Percentiles rank a stretch among this genome's conserved stretches.
These are phyloP conservation scores for Chytriomyces sp. DNA, from an alignment of 192 early-diverging fungal species.

Conservation along the genomic window DNA sequence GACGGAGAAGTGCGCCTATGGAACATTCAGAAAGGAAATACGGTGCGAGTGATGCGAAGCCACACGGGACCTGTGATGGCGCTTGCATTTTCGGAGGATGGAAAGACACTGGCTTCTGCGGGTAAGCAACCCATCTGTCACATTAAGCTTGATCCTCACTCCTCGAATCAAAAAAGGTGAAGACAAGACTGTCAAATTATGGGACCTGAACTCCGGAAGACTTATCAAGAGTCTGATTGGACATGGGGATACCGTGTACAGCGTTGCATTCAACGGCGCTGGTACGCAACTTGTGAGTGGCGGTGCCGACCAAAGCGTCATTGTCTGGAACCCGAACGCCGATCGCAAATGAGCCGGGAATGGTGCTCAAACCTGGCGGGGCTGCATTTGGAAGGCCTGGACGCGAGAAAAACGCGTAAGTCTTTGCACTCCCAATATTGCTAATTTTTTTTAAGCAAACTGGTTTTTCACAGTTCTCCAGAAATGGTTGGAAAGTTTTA, in stretches of 20 bases:
- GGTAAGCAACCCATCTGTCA: conserved; percentile 54
- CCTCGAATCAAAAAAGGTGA: conserved; percentile 60
- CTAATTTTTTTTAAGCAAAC: neutral
- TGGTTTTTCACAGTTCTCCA: conserved; percentile 10
- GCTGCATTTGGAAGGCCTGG: conserved; percentile 6
- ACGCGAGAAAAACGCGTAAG: no score
- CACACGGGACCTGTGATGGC: conserved; percentile 83
- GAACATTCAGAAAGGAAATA: conserved; percentile 89
- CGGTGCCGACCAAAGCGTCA: conserved; percentile 85
- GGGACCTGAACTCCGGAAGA: conserved; percentile 89
- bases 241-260: conserved; percentile 83
- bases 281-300: conserved; percentile 82
- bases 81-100: conserved; percentile 91
- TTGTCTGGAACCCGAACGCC: conserved; percentile 83
- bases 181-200: conserved; percentile 79
- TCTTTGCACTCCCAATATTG: no score
- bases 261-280: conserved; percentile 84
- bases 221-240: conserved; percentile 83
- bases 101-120: conserved; percentile 85
- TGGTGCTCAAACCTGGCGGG: conserved; percentile 11
- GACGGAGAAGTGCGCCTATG: conserved; percentile 89
- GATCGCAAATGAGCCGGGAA: neutral
- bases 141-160: neutral
- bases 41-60: conserved; percentile 88
- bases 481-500: conserved; percentile 69